Evolutionary conservation across 495 filamentous ascomycete species (phyloP).

Genomic region (Penicillium macrosclerotiorum): DNA sequence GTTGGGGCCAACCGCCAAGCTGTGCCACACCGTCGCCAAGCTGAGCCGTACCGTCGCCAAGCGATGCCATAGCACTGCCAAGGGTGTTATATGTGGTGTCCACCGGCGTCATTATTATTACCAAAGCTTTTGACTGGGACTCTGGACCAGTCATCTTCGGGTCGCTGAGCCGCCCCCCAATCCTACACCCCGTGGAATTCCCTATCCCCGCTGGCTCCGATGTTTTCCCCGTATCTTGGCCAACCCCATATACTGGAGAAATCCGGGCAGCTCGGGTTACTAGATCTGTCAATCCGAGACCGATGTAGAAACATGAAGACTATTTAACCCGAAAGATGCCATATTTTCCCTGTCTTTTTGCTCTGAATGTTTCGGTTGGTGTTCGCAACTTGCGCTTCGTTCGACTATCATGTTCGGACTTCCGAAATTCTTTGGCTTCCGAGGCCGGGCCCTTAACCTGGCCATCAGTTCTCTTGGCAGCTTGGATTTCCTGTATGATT

Average conservation of each 20-base stretch:
- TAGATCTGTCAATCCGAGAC: constrained; percentile 19
- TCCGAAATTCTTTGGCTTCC: constrained; percentile 58
- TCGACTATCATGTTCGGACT: constrained; percentile 37
- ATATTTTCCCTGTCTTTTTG: background rate
- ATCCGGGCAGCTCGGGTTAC: constrained; percentile 22
- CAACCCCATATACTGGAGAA: constrained; percentile 7
- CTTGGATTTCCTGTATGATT: constrained; percentile 58
- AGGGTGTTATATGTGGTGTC: constrained; percentile 1
- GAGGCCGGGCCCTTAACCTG: constrained; percentile 60
- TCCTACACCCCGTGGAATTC: constrained; percentile 8
- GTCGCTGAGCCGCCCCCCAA: constrained; percentile 13
- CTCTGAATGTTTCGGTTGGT: constrained; percentile 5
- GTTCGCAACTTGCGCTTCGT: constrained; percentile 9
- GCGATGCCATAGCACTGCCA: constrained; percentile 11
- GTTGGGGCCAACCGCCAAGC: constrained; percentile 3
- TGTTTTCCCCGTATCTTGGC: constrained; percentile 25
- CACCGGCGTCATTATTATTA: background rate
- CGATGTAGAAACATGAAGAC: background rate
- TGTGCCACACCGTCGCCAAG: constrained; percentile 14
- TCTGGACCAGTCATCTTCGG: constrained; percentile 12
- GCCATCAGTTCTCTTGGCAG: constrained; percentile 66
- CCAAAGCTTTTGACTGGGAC: background rate
- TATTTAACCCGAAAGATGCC: constrained; percentile 24
- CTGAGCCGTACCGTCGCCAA: constrained; percentile 11
- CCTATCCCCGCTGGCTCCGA: constrained; percentile 16